These are phyloP conservation scores for Starmera dryadoides DNA, from an alignment of 805 yeast genomes.

Conservation along the genomic window DNA sequence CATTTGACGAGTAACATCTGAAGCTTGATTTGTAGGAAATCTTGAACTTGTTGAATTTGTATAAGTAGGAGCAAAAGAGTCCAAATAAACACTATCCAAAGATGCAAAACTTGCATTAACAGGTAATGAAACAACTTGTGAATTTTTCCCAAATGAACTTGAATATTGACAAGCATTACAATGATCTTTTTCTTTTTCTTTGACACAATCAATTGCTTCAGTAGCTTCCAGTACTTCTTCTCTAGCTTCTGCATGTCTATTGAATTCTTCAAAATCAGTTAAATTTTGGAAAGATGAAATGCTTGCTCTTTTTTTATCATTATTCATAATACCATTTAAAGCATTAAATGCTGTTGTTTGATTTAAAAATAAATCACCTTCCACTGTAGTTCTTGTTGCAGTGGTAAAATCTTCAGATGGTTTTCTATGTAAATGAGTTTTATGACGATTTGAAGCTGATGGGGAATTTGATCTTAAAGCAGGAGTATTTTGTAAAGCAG, in stretches of 20 bases:
- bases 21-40: slow-evolving; percentile 1
- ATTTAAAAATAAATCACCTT: slow-evolving; percentile 24
- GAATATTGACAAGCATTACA: too few relatives aligned
- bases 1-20: slow-evolving; percentile 7
- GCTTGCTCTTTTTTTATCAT: slow-evolving; percentile 15
- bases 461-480: background rate
- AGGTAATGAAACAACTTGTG: slow-evolving; percentile 62
- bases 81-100: slow-evolving; percentile 60
- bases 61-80: slow-evolving; percentile 29
- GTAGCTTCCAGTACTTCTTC: too few relatives aligned
- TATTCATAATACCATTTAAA: slow-evolving; percentile 17
- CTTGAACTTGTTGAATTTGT: slow-evolving; percentile 12
- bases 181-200: too few relatives aligned
- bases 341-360: slow-evolving; percentile 18
- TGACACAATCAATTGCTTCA: slow-evolving; percentile 3
- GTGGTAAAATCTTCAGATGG: slow-evolving; percentile 16
- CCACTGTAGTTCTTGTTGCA: slow-evolving; percentile 20
- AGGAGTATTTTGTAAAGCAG: background rate
- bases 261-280: background rate
- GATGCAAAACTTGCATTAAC: slow-evolving; percentile 74
- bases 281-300: slow-evolving; percentile 4
- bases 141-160: slow-evolving; percentile 30
- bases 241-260: background rate
- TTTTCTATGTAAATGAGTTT: slow-evolving; percentile 7
- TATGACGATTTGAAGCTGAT: slow-evolving; percentile 3